Conservation (phyloP, 2,329 filamentous ascomycete genomes). For the Hortaea sp. region DNA sequence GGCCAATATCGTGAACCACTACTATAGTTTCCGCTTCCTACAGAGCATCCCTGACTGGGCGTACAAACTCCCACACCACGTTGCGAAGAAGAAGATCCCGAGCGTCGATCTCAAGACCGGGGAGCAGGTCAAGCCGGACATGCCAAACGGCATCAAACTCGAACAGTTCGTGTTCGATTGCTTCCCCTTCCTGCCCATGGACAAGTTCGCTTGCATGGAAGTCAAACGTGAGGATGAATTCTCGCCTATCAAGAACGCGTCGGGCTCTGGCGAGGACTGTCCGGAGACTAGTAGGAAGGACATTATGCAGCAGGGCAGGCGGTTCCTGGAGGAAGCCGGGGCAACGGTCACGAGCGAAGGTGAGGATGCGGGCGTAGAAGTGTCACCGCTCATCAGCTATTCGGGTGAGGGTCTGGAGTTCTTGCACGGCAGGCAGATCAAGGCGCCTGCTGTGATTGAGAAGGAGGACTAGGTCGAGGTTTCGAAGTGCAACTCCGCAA, state of each 20-base stretch:
- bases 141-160: constrained; percentile 96
- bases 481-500: neutral
- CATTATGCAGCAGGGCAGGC: constrained; percentile 79
- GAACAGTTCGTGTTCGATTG: constrained; percentile 99
- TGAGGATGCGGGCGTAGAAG: constrained; percentile 63
- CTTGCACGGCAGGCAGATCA: constrained; percentile 49
- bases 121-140: constrained; percentile 77
- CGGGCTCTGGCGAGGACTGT: constrained; percentile 81
- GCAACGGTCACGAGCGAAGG: constrained; percentile 59
- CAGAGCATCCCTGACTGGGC: constrained; percentile 82
- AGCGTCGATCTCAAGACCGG: constrained; percentile 59
- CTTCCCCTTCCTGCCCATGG: constrained; percentile 76
- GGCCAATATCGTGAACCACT: constrained; percentile 99
- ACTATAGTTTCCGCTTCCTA: constrained; percentile 92
- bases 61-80: constrained; percentile 81
- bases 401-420: constrained; percentile 55
- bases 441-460: constrained; percentile 55
- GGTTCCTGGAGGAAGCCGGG: constrained; percentile 74
- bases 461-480: constrained; percentile 32
- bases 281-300: constrained; percentile 85
- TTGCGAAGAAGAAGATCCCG: constrained; percentile 97
- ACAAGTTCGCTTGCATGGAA: constrained; percentile 91
- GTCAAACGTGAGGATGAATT: constrained; percentile 97
- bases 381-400: constrained; percentile 90
- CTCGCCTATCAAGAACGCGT: constrained; percentile 87